Evolutionary conservation across 1,284 basidiomycete species (phyloP), one percentile per base, ranked within the genome.

Genomic region (Salmacisia buchloeana): DNA sequence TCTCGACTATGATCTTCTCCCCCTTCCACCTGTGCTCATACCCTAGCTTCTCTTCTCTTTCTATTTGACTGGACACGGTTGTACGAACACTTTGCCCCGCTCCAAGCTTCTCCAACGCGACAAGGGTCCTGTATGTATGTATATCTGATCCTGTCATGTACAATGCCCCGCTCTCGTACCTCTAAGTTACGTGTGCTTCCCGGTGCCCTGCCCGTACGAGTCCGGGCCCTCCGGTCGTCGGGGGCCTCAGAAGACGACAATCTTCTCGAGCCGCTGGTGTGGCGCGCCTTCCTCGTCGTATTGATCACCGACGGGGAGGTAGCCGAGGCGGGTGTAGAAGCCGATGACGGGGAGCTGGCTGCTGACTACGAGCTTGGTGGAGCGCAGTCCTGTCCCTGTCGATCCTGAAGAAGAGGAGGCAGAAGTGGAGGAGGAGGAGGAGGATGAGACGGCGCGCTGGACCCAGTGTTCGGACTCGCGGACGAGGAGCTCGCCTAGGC

Each of bases 231-330:
- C n/a, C n/a, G n/a, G n/a, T n/a, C n/a, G n/a, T n/a, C n/a, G n/a
- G 7, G 21, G n/a, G 4, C 18, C 15, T 52, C 25, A 52, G 29
- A 58, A 56, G 6, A 38, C 54, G 25, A 62, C 25, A 3, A 15
- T 58, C 58, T 63, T 63, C 21, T 38, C 36, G 25, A 57, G 43
- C 39, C 62, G 38, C 43, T 25, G 25, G 36, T 63, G 62, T 5
- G 62, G 62, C 10, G 62, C 62, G n/a, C 62, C 62, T 35, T 63
- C 62, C 35, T 63, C 62, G 29, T 59, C 58, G 56, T 63, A 63
- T 3, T 34, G 21, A 4, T 63, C 62, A 10, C 62, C 62, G 43
- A 38, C 45, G 21, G 59, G 35, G 10, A 27, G 12, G 49, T 63
- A 63, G n/a, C 15, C 29, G 10, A 41, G 29, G 13, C 41, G 33